A percentile compares a stretch with the other conserved stretches of the same genome.
Evolutionary conservation across 768 basidiomycete genomes (phyloP).

Genomic region (Panaeolus cyanescens): DNA sequence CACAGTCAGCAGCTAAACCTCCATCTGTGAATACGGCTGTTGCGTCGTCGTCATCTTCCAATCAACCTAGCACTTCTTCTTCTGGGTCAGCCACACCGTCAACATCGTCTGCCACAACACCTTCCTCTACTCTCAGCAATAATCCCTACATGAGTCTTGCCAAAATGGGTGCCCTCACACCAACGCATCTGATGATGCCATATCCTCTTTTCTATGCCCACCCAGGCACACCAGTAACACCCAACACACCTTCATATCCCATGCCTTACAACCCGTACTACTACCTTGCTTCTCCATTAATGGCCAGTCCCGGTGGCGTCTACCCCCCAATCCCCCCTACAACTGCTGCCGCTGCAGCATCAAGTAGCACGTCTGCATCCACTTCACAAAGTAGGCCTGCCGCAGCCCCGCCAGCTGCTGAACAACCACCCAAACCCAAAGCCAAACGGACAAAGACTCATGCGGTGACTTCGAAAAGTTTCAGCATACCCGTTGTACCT

Average conservation of each 20-base stretch:
- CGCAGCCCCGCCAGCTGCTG: conserved; percentile 28
- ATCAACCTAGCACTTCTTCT: neutral
- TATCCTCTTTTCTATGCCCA: conserved; percentile 43
- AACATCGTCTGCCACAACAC: conserved; percentile 23
- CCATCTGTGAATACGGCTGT: conserved; percentile 9
- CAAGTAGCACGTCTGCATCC: conserved; percentile 12
- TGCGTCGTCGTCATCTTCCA: neutral
- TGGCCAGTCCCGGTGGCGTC: conserved; percentile 35
- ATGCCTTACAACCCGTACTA: conserved; percentile 47
- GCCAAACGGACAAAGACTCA: conserved; percentile 82
- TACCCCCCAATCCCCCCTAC: conserved; percentile 34
- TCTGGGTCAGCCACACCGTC: conserved; percentile 9
- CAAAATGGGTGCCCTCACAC: conserved; percentile 22
- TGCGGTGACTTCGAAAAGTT: conserved; percentile 76
- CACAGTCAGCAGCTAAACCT: neutral
- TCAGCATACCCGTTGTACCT: conserved; percentile 77
- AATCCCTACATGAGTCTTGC: conserved; percentile 39
- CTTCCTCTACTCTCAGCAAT: conserved; percentile 26
- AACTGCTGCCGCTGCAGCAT: conserved; percentile 22
- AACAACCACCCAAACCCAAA: conserved; percentile 53
- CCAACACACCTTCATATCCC: conserved; percentile 33
- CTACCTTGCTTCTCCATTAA: conserved; percentile 39
- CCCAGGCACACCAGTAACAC: conserved; percentile 39
- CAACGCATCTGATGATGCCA: conserved; percentile 36
- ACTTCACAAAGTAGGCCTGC: conserved; percentile 18